Conservation (phyloP, 2,329 filamentous ascomycete genomes). For the Fusarium sp. region DNA sequence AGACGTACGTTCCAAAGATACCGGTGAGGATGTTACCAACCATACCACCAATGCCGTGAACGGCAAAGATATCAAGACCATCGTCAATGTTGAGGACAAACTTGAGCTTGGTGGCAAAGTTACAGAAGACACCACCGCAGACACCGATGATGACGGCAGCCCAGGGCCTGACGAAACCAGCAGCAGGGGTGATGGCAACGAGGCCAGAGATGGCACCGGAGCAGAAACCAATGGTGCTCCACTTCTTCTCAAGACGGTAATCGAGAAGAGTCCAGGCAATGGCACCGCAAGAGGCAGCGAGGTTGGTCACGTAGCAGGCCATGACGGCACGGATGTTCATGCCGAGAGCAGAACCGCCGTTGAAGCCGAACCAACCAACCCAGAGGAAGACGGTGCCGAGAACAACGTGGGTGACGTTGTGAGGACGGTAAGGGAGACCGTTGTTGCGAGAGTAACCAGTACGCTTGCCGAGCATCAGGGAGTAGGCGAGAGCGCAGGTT, state of each 20-base stretch:
- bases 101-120: slow-evolving; percentile 89
- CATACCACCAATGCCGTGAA: slow-evolving; percentile 88
- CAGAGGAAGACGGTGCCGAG: slow-evolving; percentile 83
- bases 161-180: slow-evolving; percentile 81
- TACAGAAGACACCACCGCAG: slow-evolving; percentile 75
- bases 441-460: slow-evolving; percentile 70
- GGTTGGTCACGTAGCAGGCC: slow-evolving; percentile 89
- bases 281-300: slow-evolving; percentile 84
- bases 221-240: slow-evolving; percentile 94
- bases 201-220: slow-evolving; percentile 89
- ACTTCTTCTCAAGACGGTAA: slow-evolving; percentile 92
- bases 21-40: slow-evolving; percentile 83
- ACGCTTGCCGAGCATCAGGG: slow-evolving; percentile 78
- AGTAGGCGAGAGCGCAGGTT: slow-evolving; percentile 78
- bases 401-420: slow-evolving; percentile 80
- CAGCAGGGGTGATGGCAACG: slow-evolving; percentile 87
- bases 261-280: slow-evolving; percentile 89
- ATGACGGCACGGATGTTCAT: slow-evolving; percentile 90
- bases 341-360: slow-evolving; percentile 83
- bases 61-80: slow-evolving; percentile 90
- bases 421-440: slow-evolving; percentile 75
- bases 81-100: slow-evolving; percentile 82
- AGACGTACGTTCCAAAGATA: slow-evolving; percentile 76
- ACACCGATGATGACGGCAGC: slow-evolving; percentile 70
- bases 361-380: slow-evolving; percentile 98